Percentiles rank a stretch among this genome's conserved stretches.
These are phyloP conservation scores for Globisporangium nunn DNA, from an alignment of 352 stramenopile species.

Conservation along the genomic window DNA sequence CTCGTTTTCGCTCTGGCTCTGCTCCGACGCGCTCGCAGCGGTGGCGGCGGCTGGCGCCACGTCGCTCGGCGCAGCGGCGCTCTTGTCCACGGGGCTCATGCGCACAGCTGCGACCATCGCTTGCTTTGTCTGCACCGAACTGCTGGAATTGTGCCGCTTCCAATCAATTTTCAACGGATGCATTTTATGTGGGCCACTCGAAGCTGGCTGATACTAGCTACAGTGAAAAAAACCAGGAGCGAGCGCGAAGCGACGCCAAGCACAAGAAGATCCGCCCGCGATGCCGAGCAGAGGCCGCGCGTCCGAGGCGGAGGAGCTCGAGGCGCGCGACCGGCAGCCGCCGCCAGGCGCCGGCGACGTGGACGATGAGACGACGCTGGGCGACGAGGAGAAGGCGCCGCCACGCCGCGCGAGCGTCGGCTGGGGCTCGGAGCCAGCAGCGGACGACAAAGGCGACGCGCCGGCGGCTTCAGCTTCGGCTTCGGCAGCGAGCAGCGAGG, in stretches of 20 bases:
- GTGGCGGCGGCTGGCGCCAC: background rate
- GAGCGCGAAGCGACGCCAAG: background rate
- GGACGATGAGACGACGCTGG: conserved; percentile 37
- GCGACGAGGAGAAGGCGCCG: conserved; percentile 36
- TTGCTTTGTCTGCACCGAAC: background rate
- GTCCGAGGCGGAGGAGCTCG: conserved; percentile 5
- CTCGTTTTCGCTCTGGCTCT: conserved; percentile 1
- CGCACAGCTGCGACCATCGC: background rate
- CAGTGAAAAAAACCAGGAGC: too few relatives aligned
- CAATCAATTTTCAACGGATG: background rate
- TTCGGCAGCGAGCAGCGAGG: conserved; percentile 19
- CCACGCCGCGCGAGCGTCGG: conserved; percentile 56
- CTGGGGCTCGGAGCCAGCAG: conserved; percentile 35
- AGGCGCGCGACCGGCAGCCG: conserved; percentile 7
- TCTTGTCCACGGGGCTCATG: background rate
- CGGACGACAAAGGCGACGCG: conserved; percentile 17
- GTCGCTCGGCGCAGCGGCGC: background rate
- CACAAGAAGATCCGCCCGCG: background rate
- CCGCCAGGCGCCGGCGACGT: conserved; percentile 17
- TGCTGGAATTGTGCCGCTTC: background rate
- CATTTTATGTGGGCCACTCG: too few relatives aligned
- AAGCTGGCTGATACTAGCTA: too few relatives aligned
- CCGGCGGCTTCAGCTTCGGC: background rate
- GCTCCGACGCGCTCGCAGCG: background rate
- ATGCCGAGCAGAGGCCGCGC: background rate